phyloP scores from a whole-genome alignment of 768 basidiomycete species.

The Rubroboletus pulcherrimus region DNA sequence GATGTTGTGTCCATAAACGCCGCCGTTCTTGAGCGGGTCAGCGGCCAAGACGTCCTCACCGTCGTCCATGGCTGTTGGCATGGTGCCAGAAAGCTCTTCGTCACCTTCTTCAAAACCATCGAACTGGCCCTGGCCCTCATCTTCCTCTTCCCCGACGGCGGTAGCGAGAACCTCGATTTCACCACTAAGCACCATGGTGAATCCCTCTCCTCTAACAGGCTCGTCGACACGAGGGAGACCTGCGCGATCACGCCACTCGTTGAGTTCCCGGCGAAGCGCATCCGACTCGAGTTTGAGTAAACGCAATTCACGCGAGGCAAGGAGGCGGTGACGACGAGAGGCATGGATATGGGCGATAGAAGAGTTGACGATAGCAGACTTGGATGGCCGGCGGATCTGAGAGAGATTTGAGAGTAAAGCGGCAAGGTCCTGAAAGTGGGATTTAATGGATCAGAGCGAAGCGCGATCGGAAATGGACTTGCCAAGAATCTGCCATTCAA shows the following conservation, averaged over 20 bases:
- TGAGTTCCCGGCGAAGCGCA: conserved; percentile 84
- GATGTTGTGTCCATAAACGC: conserved; percentile 28
- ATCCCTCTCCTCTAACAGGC: conserved; percentile 66
- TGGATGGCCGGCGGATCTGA: conserved; percentile 89
- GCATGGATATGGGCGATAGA: conserved; percentile 87
- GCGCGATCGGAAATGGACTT: conserved; percentile 28
- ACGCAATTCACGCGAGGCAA: conserved; percentile 81
- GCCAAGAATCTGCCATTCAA: conserved; percentile 90
- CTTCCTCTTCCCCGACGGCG: conserved; percentile 55
- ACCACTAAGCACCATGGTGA: conserved; percentile 64
- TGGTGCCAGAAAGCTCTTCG: conserved; percentile 34
- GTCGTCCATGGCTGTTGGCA: conserved; percentile 28
- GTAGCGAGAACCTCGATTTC: conserved; percentile 63
- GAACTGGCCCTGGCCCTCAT: conserved; percentile 38
- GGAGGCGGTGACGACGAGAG: conserved; percentile 73
- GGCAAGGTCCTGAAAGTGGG: conserved; percentile 69
- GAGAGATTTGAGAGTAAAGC: conserved; percentile 87
- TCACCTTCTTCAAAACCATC: conserved; percentile 41
- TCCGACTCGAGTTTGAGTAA: conserved; percentile 77
- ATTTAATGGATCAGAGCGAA: conserved; percentile 15
- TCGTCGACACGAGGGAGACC: conserved; percentile 71
- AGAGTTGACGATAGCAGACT: conserved; percentile 95
- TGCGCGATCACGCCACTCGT: conserved; percentile 85
- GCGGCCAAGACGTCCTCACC: conserved; percentile 29
- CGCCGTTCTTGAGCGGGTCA: conserved; percentile 32